A percentile compares a stretch with the other conserved stretches of the same genome.
Evolutionary conservation across 106 monocot species (phyloP).

Genomic region (Dendrobium huoshanense): DNA sequence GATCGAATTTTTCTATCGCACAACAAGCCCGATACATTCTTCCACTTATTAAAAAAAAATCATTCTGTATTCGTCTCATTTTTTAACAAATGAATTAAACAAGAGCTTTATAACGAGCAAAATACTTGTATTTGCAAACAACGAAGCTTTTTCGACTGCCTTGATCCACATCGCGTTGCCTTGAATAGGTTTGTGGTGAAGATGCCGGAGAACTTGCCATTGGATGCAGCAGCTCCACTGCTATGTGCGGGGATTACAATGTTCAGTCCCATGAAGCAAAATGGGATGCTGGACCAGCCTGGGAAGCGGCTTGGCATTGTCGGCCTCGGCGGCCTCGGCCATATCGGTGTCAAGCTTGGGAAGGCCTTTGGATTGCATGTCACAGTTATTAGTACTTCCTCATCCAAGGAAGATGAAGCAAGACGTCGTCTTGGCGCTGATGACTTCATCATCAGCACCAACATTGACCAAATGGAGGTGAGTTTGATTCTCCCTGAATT

Average conservation of each 20-base stretch:
- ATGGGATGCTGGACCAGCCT: constrained; percentile 37
- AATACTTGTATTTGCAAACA: no score
- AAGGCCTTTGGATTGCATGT: constrained; percentile 58
- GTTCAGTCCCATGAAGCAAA: constrained; percentile 59
- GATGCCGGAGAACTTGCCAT: constrained; percentile 39
- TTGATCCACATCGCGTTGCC: not conserved
- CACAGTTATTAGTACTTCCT: constrained; percentile 63
- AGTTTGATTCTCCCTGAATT: no score
- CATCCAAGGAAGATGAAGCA: constrained; percentile 52
- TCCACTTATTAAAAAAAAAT: no score
- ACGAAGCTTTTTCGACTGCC: no score
- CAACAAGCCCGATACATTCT: no score
- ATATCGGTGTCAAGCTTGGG: constrained; percentile 57
- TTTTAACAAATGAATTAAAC: no score
- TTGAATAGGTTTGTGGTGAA: constrained; percentile 33
- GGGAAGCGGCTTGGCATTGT: constrained; percentile 58
- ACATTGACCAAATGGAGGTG: constrained; percentile 46
- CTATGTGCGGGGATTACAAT: constrained; percentile 69
- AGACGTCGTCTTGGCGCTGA: constrained; percentile 38
- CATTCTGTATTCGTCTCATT: no score
- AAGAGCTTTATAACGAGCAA: no score
- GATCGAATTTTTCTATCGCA: no score
- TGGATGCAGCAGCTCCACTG: constrained; percentile 52
- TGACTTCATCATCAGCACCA: constrained; percentile 46
- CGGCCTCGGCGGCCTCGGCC: constrained; percentile 64